These are phyloP conservation scores for Avena atlantica DNA, from an alignment of 176 grass and related monocot genomes.

Conservation along the genomic window DNA sequence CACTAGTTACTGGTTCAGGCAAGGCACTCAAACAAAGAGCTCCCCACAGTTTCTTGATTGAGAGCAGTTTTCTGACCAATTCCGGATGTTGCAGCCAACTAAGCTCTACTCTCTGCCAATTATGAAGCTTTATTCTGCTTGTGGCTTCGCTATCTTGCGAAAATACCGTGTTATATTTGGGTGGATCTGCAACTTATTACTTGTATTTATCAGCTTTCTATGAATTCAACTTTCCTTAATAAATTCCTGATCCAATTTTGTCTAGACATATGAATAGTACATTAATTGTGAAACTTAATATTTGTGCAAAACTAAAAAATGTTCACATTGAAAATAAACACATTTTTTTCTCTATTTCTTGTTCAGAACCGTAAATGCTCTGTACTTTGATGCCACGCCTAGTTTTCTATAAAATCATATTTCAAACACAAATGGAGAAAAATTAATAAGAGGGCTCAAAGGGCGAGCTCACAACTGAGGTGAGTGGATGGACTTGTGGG, in stretches of 20 bases:
- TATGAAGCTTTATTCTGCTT: not conserved
- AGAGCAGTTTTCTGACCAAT: too few species aligned
- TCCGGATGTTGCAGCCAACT: too few species aligned
- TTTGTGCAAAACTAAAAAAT: not conserved
- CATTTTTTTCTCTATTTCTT: not conserved
- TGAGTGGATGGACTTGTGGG: not conserved
- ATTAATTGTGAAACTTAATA: not conserved
- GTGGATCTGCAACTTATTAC: not conserved
- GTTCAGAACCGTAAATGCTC: not conserved
- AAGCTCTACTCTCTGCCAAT: not conserved
- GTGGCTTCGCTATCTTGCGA: not conserved
- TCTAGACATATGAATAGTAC: not conserved
- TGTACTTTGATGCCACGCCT: not conserved
- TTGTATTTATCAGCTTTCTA: not conserved
- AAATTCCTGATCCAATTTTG: not conserved
- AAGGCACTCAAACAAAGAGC: not conserved
- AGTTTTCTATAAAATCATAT: not conserved
- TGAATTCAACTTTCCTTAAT: not conserved
- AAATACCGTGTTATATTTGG: not conserved
- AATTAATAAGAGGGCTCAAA: not conserved
- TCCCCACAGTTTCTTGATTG: not conserved
- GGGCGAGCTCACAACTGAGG: conserved; percentile 8
- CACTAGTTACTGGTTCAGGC: not conserved
- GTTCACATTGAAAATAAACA: not conserved
- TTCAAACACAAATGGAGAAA: not conserved